Evolutionary conservation across 1,139 yeast genomes (phyloP).

Genomic region (Taphrina wiesneri): DNA sequence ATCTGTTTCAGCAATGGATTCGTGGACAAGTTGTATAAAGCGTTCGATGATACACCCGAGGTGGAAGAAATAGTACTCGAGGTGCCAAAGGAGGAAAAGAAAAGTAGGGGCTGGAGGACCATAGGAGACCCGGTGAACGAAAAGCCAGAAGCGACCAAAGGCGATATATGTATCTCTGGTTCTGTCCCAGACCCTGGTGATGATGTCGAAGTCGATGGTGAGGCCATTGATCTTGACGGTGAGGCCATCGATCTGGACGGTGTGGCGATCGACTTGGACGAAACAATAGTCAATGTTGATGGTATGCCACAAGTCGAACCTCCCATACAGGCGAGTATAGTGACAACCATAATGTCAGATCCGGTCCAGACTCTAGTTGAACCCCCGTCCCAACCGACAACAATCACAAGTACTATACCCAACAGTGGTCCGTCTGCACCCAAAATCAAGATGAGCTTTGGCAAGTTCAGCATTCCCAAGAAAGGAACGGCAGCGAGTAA

Average conservation of each 20-base stretch:
- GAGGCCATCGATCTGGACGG: conserved; percentile 8
- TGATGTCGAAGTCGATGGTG: background rate
- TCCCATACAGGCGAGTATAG: background rate
- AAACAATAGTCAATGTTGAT: background rate
- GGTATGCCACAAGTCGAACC: background rate
- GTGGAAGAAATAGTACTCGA: background rate
- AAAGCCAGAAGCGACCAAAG: background rate
- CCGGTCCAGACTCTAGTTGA: background rate
- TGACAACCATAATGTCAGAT: background rate
- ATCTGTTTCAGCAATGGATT: conserved; percentile 25
- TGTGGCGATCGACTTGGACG: conserved; percentile 1
- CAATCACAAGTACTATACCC: conserved; percentile 37
- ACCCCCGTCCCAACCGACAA: background rate
- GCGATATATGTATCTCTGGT: background rate
- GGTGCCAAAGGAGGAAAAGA: background rate
- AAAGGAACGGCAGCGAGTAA: background rate
- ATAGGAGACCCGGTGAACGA: background rate
- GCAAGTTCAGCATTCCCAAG: background rate
- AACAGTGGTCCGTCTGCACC: background rate
- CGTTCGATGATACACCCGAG: conserved; percentile 31
- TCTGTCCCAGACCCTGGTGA: background rate
- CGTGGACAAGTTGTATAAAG: conserved; percentile 34
- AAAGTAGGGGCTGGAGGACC: conserved; percentile 26
- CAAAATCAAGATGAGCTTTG: conserved; percentile 9
- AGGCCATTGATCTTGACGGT: background rate